A percentile compares a stretch with the other conserved stretches of the same genome.
These are phyloP conservation scores for Lentinula guzmanii DNA, from an alignment of 768 basidiomycete species.

Conservation along the genomic window DNA sequence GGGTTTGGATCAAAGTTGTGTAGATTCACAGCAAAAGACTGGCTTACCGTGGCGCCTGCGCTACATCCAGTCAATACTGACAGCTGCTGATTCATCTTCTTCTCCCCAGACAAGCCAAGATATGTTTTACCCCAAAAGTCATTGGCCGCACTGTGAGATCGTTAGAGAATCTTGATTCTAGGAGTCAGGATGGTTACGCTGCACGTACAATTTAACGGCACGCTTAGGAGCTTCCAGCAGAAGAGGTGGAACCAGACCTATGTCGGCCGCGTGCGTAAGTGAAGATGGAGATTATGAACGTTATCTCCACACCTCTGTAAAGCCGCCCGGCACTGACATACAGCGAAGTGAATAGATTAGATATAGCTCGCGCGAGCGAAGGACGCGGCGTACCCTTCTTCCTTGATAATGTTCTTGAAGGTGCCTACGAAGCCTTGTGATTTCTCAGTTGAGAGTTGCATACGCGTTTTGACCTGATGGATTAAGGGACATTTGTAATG, in stretches of 20 bases:
- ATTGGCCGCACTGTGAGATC: slow-evolving; percentile 61
- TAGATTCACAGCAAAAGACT: neutral
- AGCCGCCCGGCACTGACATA: slow-evolving; percentile 62
- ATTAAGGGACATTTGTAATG: slow-evolving; percentile 6
- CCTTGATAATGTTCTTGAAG: slow-evolving; percentile 73
- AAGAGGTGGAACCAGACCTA: slow-evolving; percentile 90
- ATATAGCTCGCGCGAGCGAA: slow-evolving; percentile 13
- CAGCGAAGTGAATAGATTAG: slow-evolving; percentile 21
- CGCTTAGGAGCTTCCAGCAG: slow-evolving; percentile 97
- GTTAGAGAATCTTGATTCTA: slow-evolving; percentile 3
- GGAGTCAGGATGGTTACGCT: neutral
- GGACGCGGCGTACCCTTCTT: slow-evolving; percentile 72
- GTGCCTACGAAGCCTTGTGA: slow-evolving; percentile 75
- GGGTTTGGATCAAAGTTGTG: neutral
- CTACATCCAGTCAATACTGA: slow-evolving; percentile 88
- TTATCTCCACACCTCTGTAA: slow-evolving; percentile 63
- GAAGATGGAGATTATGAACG: neutral
- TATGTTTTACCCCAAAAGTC: slow-evolving; percentile 95
- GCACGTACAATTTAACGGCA: slow-evolving; percentile 85
- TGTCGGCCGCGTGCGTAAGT: neutral
- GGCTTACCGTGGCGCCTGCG: slow-evolving; percentile 78
- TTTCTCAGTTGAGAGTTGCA: slow-evolving; percentile 93
- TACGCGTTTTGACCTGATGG: slow-evolving; percentile 89
- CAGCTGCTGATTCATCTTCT: slow-evolving; percentile 85
- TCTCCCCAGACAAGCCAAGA: slow-evolving; percentile 52